Evolutionary conservation across 2,329 filamentous ascomycete genomes (phyloP), one percentile per base, ranked within the genome.

Genomic region (Magnaporthiopsis rhizophila): DNA sequence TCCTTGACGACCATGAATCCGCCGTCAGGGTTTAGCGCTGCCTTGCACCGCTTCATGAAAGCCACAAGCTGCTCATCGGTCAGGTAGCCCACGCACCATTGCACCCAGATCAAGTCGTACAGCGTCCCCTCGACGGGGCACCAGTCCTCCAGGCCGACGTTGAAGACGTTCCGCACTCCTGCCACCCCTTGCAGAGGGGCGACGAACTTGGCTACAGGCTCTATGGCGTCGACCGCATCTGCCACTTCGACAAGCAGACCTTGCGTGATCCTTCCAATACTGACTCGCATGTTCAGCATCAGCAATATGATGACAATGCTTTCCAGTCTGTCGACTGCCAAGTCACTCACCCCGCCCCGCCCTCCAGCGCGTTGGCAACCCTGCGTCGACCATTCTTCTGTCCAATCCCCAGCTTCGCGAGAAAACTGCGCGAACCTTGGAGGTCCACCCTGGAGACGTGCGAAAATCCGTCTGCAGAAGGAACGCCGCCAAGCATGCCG

Each of bases 61-160:
- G 78, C 77, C 1, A 89, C 79, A 3, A 97, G 72, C 72, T 95
- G 86, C 9, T 75, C 75, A 72, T 96, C 91, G 0, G 84, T 91
- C 64, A 96, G 77, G 74, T 97, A 88, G 28, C 90, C 89, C 11
- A 94, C 75, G 74, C 92, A 97, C 92, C 92, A 96, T 74, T 97
- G 92, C 63, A 85, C 89, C 90, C 91, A 96, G 66, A 97, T 86
- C 60, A 97, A 73, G 73, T 94, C 89, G 75, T 97, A 97, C 62
- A 76, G 73, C 13, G 75, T 69, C 21, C 72, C 78, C 1, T 75
- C 71, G 0, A 70, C 76, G 0, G 81, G 78, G 18, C 68, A 66
- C 90, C 90, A 95, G 32, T 83, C 80, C 74, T 96, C 89, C 1
- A 96, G 77, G 0, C 90, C 90, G 1, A 88, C 76, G 68, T 89